Evolutionary conservation across 2,329 filamentous ascomycete genomes (phyloP).

Genomic region (Aspergillus sp.): DNA sequence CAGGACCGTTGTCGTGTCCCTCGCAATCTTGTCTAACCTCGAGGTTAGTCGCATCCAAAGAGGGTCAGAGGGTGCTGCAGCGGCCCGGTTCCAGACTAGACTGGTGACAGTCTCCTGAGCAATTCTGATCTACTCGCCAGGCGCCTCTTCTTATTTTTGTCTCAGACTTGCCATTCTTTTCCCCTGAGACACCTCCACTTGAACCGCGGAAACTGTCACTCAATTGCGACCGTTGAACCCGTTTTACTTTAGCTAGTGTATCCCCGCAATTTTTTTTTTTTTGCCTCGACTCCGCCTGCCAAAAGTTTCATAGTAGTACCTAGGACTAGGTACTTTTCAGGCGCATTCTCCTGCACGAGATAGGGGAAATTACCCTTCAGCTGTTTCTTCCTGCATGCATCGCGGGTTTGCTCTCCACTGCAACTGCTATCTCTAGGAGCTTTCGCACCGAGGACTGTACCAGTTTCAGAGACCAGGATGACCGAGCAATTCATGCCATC

Average conservation of each 20-base stretch:
- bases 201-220: not conserved
- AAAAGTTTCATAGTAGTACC: not conserved
- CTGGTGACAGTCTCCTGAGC: constrained; percentile 14
- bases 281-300: constrained; percentile 4
- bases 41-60: constrained; percentile 15
- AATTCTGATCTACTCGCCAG: constrained; percentile 4
- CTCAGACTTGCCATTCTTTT: not conserved
- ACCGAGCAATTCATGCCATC: constrained; percentile 29
- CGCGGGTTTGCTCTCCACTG: not conserved
- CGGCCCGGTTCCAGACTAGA: constrained; percentile 13
- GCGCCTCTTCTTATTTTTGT: not conserved
- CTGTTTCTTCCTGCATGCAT: constrained; percentile 1
- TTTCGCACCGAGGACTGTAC: not conserved
- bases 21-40: constrained; percentile 13
- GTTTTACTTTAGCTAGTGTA: constrained; percentile 4
- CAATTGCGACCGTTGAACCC: constrained; percentile 1
- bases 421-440: not conserved
- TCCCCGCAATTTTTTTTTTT: constrained; percentile 5
- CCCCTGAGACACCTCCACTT: not conserved
- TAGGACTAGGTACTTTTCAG: not conserved
- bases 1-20: constrained; percentile 11
- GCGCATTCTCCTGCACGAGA: not conserved
- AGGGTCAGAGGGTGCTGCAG: constrained; percentile 14
- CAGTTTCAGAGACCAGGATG: constrained; percentile 27
- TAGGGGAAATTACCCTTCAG: not conserved